Conservation (phyloP, 2,329 filamentous ascomycete genomes). For the Alternaria triticina region DNA sequence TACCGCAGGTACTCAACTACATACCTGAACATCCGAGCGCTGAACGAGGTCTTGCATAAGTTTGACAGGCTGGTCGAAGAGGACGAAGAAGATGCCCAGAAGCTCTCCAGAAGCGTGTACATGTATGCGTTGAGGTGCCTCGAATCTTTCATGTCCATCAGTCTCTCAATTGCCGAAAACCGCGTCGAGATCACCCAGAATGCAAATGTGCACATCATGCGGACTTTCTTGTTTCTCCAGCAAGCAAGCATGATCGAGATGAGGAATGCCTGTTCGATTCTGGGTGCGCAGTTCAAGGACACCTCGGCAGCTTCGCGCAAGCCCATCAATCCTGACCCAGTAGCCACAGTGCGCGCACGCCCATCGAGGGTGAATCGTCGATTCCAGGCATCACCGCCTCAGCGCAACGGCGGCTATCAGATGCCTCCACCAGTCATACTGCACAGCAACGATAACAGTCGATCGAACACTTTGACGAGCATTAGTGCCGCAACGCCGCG, state of each 20-base stretch:
- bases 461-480: conserved; percentile 60
- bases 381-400: conserved; percentile 42
- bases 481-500: conserved; percentile 69
- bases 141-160: conserved; percentile 46
- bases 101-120: conserved; percentile 44
- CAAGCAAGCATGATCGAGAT: conserved; percentile 65
- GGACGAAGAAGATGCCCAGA: conserved; percentile 56
- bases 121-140: conserved; percentile 44
- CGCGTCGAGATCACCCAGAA: conserved; percentile 59
- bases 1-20: conserved; percentile 64
- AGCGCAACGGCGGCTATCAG: conserved; percentile 39
- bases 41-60: conserved; percentile 61
- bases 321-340: conserved; percentile 27
- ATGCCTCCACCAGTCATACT: conserved; percentile 50
- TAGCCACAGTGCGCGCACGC: conserved; percentile 37
- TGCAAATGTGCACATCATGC: conserved; percentile 63
- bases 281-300: conserved; percentile 52
- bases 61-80: conserved; percentile 58
- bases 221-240: conserved; percentile 64
- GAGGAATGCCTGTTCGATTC: conserved; percentile 62
- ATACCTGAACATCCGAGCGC: conserved; percentile 61
- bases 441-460: conserved; percentile 56
- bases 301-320: conserved; percentile 25
- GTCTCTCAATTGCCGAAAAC: conserved; percentile 46
- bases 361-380: conserved; percentile 37